A percentile compares a stretch with the other conserved stretches of the same genome.
phyloP scores from a whole-genome alignment of 1,139 yeast species.

The Kluyveromyces sp. region DNA sequence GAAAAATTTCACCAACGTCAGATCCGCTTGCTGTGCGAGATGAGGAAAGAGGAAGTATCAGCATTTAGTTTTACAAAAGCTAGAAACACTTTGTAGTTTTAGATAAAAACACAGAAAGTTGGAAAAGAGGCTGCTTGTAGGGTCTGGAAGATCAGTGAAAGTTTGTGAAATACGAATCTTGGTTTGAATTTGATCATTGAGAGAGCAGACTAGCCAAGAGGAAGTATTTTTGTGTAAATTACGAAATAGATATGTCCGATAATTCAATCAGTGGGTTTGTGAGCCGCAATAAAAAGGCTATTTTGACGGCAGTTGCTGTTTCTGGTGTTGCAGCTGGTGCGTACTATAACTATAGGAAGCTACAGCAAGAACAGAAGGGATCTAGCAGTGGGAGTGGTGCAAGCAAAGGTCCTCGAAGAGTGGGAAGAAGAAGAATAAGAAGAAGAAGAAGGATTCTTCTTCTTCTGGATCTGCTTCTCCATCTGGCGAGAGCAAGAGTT shows the following conservation, averaged over 20 bases:
- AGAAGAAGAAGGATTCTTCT: conserved; percentile 34
- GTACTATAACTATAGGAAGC: conserved; percentile 40
- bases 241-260: conserved; percentile 7
- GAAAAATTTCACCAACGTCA: too few species aligned
- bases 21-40: too few species aligned
- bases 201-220: too few species aligned
- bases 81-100: too few species aligned
- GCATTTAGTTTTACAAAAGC: too few species aligned
- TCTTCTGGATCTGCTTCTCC: conserved; percentile 30
- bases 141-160: too few species aligned
- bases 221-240: too few species aligned
- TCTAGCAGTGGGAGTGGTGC: conserved; percentile 13
- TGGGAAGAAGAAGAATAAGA: conserved; percentile 35
- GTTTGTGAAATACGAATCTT: neutral
- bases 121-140: too few species aligned
- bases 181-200: neutral
- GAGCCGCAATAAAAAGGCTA: conserved; percentile 51
- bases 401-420: conserved; percentile 24
- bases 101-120: too few species aligned
- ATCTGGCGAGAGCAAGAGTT: conserved; percentile 6
- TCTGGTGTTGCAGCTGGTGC: conserved; percentile 57
- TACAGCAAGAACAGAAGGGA: conserved; percentile 17
- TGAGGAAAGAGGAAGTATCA: too few species aligned
- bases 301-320: conserved; percentile 56
- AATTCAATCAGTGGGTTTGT: conserved; percentile 35